phyloP scores from a whole-genome alignment of 2,329 filamentous ascomycete species.

The Fusarium tupiense region DNA sequence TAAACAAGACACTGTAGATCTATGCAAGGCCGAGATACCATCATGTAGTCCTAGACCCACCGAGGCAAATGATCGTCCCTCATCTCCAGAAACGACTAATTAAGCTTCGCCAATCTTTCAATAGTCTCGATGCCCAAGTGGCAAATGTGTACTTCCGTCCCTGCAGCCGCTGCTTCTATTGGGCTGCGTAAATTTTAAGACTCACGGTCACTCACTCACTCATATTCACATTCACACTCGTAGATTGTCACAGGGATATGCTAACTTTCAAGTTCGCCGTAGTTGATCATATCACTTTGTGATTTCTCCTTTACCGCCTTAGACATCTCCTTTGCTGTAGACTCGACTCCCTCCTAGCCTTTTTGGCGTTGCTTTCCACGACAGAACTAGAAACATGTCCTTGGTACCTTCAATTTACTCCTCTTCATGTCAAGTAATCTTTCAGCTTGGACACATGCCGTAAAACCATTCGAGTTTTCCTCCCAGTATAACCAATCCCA shows the following conservation, averaged over 20 bases:
- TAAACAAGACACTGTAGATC: not conserved
- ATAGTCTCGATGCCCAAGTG: conserved; percentile 34
- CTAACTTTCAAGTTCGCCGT: not conserved
- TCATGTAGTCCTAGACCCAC: not conserved
- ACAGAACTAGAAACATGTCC: not conserved
- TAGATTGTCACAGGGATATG: not conserved
- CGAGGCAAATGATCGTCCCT: conserved; percentile 9
- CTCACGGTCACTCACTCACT: not conserved
- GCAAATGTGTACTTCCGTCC: conserved; percentile 16
- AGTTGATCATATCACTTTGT: not conserved
- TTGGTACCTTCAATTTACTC: conserved; percentile 14
- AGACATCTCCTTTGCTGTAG: not conserved
- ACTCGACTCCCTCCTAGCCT: not conserved
- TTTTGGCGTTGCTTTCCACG: not conserved
- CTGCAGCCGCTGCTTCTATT: not conserved
- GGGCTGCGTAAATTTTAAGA: not conserved
- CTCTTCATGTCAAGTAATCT: conserved; percentile 9
- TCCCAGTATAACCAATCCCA: conserved; percentile 7
- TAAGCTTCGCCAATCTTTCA: conserved; percentile 24
- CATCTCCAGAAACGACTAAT: conserved; percentile 2
- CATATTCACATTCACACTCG: not conserved
- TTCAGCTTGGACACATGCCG: conserved; percentile 14
- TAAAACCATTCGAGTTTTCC: conserved; percentile 26
- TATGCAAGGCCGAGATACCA: conserved; percentile 1
- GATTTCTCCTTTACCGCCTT: not conserved